These are phyloP conservation scores for Claviceps lovelessii DNA, from an alignment of 2,329 filamentous ascomycete species.

Conservation along the genomic window DNA sequence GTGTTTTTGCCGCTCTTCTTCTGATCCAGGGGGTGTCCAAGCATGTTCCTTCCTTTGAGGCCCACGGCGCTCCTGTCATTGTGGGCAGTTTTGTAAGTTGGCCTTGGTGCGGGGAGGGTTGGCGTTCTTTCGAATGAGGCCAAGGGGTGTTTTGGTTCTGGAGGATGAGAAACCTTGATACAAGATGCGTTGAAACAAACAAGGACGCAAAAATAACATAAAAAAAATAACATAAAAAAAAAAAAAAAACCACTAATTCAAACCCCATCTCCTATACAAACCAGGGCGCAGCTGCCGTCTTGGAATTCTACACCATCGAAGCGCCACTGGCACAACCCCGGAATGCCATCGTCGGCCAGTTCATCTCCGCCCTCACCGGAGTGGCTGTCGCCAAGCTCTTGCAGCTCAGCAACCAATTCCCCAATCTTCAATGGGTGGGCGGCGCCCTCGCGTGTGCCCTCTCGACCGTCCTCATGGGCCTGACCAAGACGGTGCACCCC, in stretches of 20 bases:
- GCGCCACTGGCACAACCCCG: constrained; percentile 61
- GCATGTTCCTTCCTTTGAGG: constrained; percentile 38
- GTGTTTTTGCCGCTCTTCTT: constrained; percentile 46
- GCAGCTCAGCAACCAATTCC: constrained; percentile 29
- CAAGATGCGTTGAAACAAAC: too few species aligned
- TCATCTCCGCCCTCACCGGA: constrained; percentile 46
- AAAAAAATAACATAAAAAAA: too few species aligned
- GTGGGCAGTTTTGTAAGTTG: constrained; percentile 54
- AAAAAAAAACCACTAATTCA: background rate
- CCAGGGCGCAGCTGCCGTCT: constrained; percentile 60
- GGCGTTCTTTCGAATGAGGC: too few species aligned
- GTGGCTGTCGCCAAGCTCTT: constrained; percentile 53
- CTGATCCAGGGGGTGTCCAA: constrained; percentile 43
- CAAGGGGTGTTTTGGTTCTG: too few species aligned
- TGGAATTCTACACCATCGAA: constrained; percentile 58
- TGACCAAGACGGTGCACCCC: constrained; percentile 60
- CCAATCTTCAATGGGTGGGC: constrained; percentile 46
- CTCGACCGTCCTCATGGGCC: constrained; percentile 48
- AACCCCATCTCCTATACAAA: background rate
- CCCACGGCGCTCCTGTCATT: constrained; percentile 42
- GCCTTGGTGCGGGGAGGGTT: too few species aligned
- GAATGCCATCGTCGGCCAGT: constrained; percentile 52
- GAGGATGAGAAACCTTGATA: too few species aligned
- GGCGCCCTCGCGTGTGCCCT: constrained; percentile 51
- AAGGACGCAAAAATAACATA: too few species aligned